Evolutionary conservation across 495 filamentous ascomycete species (phyloP), one percentile per base, ranked within the genome.

Genomic region (Astrothelium subdiscretum): DNA sequence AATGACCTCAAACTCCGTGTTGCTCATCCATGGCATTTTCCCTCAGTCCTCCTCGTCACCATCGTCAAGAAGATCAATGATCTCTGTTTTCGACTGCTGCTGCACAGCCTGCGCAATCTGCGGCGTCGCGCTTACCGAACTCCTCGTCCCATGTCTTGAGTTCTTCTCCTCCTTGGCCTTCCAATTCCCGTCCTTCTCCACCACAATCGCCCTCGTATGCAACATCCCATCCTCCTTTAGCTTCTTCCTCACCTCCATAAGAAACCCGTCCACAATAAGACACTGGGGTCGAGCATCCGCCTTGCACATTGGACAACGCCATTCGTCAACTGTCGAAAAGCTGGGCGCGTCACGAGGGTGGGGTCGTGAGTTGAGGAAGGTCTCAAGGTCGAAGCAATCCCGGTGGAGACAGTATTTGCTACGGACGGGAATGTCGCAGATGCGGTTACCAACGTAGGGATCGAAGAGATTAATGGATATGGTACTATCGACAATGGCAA

Each of bases 331-430:
- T 35, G 80, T 80, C 0, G 83, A 81, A 62, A 80, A 77, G 38
- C 68, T 80, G 51, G 68, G 75, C 62, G 67, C 67, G 61, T 70
- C 75, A 63, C 71, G 73, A 69, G 73, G 81, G 0, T 87, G 80
- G 68, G 72, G 81, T 0, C 87, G 82, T 0, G 87, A 90, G 15
- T 75, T 69, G 13, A 97, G 79, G 75, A 87, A 96, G 0, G 82
- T 90, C 29, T 90, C 82, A 26, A 94, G 85, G 70, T 97, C 92
- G 70, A 97, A 96, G 70, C 89, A 95, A 72, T 96, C 89, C 38
- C 83, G 74, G 70, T 97, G 92, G 6, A 74, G 73, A 71, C 85
- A 88, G 18, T 51, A 54, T 6, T 65, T 73, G 15, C 88, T 83
- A 20, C 91, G 85, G 6, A 82, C 88, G 2, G 91, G 91, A 0